Percentiles rank a stretch among this genome's conserved stretches.
Evolutionary conservation across 2,329 filamentous ascomycete genomes (phyloP).

Genomic region (Epichloe sp.): DNA sequence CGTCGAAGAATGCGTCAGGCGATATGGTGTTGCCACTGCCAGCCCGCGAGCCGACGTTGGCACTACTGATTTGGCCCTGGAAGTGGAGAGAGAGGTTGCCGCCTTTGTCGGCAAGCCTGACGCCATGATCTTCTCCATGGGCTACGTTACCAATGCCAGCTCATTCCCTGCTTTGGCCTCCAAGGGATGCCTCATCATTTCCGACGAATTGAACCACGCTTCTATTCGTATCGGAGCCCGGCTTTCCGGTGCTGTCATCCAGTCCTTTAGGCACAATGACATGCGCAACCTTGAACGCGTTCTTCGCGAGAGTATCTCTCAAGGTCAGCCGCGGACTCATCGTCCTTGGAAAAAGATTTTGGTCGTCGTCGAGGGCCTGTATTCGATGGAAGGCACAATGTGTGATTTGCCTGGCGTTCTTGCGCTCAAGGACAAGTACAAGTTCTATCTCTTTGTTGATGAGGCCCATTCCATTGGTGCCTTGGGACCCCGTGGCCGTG

Average conservation of each 20-base stretch:
- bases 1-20: constrained; percentile 72
- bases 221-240: constrained; percentile 93
- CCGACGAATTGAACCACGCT: constrained; percentile 93
- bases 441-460: constrained; percentile 90
- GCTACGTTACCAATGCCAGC: constrained; percentile 89
- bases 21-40: constrained; percentile 70
- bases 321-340: constrained; percentile 95
- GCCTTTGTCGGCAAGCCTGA: constrained; percentile 87
- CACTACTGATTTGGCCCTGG: constrained; percentile 73
- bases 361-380: constrained; percentile 89
- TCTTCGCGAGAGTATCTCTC: constrained; percentile 83
- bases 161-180: constrained; percentile 84
- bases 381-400: constrained; percentile 99
- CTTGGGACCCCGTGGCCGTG: constrained; percentile 73
- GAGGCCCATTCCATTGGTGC: constrained; percentile 95
- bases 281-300: constrained; percentile 76
- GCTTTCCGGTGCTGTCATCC: constrained; percentile 87
- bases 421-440: constrained; percentile 85
- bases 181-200: constrained; percentile 89
- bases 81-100: constrained; percentile 83
- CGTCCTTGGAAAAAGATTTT: constrained; percentile 99
- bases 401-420: constrained; percentile 89
- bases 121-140: constrained; percentile 98
- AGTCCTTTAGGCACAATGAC: constrained; percentile 96
- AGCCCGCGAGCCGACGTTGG: constrained; percentile 76